phyloP scores from a whole-genome alignment of 495 filamentous ascomycete species.

The Penicillium samsonianum region DNA sequence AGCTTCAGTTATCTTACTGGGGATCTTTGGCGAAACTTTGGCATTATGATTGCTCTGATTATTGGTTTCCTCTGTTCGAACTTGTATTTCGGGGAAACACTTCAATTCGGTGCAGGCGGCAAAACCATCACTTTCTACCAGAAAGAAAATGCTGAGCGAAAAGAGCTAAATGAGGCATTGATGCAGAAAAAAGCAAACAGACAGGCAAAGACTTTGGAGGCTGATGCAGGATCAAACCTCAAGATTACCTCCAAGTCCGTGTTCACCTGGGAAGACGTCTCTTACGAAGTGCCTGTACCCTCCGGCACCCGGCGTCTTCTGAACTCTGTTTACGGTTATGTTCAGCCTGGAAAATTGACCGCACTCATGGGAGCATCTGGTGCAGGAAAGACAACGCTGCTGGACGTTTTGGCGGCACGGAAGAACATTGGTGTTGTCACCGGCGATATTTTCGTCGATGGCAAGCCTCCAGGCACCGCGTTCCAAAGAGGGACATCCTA shows the following conservation, averaged over 20 bases:
- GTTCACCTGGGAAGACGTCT: conserved; percentile 54
- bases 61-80: conserved; percentile 68
- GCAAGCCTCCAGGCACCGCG: conserved; percentile 59
- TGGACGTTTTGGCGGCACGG: conserved; percentile 74
- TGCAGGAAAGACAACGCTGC: conserved; percentile 82
- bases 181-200: conserved; percentile 56
- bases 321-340: conserved; percentile 73
- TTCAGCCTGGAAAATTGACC: conserved; percentile 75
- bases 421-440: conserved; percentile 78
- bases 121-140: conserved; percentile 73
- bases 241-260: conserved; percentile 64
- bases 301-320: conserved; percentile 68
- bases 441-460: conserved; percentile 77
- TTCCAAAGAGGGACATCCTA: conserved; percentile 83
- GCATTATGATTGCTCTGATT: conserved; percentile 70
- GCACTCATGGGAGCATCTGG: conserved; percentile 84
- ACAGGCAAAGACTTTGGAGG: conserved; percentile 50
- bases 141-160: conserved; percentile 69
- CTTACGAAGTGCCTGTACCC: conserved; percentile 68
- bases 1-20: conserved; percentile 61
- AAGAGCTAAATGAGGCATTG: conserved; percentile 66
- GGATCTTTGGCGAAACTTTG: conserved; percentile 75
- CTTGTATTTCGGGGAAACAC: conserved; percentile 70
- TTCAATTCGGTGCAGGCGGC: conserved; percentile 76
- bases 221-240: conserved; percentile 52